Evolutionary conservation across 2,329 filamentous ascomycete species (phyloP).

Genomic region (Diaporthe sp.): DNA sequence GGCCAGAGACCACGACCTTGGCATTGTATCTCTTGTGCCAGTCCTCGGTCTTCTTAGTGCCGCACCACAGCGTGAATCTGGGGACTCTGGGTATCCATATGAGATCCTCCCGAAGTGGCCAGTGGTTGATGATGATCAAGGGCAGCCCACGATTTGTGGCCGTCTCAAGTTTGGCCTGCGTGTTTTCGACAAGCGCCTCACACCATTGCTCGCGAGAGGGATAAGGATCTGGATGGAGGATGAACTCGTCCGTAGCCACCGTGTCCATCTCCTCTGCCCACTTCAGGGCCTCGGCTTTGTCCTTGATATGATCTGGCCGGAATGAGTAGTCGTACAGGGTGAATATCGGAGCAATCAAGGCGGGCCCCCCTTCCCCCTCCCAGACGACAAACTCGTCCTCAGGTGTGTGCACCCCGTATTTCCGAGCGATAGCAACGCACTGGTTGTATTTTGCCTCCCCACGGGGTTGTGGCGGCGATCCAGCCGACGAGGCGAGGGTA

Average conservation of each 20-base stretch:
- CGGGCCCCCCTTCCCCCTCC: slow-evolving; percentile 63
- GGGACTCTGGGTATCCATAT: slow-evolving; percentile 50
- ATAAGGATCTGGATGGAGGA: slow-evolving; percentile 52
- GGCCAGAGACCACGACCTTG: slow-evolving; percentile 52
- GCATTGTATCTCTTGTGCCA: slow-evolving; percentile 52
- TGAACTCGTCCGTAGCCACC: slow-evolving; percentile 53
- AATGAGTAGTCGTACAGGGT: slow-evolving; percentile 73
- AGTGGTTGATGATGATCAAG: slow-evolving; percentile 53
- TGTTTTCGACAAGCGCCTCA: slow-evolving; percentile 44
- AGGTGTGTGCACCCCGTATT: slow-evolving; percentile 65
- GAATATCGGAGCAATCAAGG: slow-evolving; percentile 67
- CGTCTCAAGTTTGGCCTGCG: slow-evolving; percentile 47
- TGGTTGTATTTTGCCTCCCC: slow-evolving; percentile 67
- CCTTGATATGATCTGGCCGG: slow-evolving; percentile 59
- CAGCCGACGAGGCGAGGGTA: slow-evolving; percentile 53
- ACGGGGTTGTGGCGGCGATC: slow-evolving; percentile 50
- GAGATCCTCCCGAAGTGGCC: slow-evolving; percentile 53
- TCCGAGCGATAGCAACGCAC: slow-evolving; percentile 64
- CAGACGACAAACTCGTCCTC: slow-evolving; percentile 67
- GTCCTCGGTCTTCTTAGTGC: slow-evolving; percentile 50
- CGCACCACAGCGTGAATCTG: slow-evolving; percentile 55
- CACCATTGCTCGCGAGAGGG: slow-evolving; percentile 52
- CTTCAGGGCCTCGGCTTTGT: slow-evolving; percentile 57
- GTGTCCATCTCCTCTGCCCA: slow-evolving; percentile 53
- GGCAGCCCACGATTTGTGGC: slow-evolving; percentile 42